Percentiles rank a stretch among this genome's conserved stretches.
phyloP scores from a whole-genome alignment of 179 eudicot genomes.

The Sideroxylon spinosum region DNA sequence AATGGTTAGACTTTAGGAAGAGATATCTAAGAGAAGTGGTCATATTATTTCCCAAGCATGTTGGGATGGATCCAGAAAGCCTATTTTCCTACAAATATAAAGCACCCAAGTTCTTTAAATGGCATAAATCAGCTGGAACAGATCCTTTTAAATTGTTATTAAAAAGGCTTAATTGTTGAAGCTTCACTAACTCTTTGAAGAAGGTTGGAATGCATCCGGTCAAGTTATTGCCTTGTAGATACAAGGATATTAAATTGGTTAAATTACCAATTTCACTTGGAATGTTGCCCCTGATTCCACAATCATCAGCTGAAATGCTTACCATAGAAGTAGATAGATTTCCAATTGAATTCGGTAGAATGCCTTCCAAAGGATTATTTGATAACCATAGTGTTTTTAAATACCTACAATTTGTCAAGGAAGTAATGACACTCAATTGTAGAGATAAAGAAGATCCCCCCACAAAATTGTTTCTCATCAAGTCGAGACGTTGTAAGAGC shows the following conservation, averaged over 20 bases:
- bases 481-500: background rate
- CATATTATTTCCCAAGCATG: background rate
- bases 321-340: background rate
- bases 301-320: background rate
- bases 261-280: background rate
- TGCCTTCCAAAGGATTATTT: background rate
- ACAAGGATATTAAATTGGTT: background rate
- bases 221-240: background rate
- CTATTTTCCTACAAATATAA: background rate
- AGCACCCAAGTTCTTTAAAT: background rate
- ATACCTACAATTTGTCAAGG: background rate
- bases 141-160: background rate
- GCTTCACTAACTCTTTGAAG: background rate
- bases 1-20: background rate
- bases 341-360: background rate
- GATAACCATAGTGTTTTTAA: background rate
- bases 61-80: background rate
- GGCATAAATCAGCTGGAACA: background rate
- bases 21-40: background rate
- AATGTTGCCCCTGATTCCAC: background rate
- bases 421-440: background rate
- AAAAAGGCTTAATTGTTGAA: background rate
- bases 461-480: background rate
- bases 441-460: background rate
- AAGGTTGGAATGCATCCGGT: background rate